Base-by-base conservation (phyloP, 176 grass and related monocot genomes). In the Triticum turgidum region DNA sequence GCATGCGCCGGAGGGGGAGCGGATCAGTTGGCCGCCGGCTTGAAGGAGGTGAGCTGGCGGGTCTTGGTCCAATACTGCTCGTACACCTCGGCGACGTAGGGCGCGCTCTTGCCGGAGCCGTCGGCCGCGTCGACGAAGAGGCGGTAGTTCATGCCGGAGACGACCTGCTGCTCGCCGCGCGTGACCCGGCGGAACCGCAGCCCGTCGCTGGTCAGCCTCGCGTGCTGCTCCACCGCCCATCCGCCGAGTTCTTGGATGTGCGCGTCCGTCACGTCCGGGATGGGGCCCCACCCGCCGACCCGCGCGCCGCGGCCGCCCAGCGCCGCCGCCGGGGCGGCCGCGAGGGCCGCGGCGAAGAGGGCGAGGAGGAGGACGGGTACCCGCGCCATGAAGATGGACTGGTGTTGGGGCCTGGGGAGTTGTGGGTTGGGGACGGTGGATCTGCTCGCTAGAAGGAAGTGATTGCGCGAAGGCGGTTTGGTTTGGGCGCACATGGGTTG, bases 121-220 rank as follows among this genome's bases (percentile, higher is more conserved):
- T 76, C 74, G 12, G 33, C 59, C 17, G 68, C 83, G 33, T 80
- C 83, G 14, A 91, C 69, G 69, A 84, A 10, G 67, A 94, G 77
- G 52, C 83, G 82, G 84, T 94, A 94, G 51, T 89, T 89, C 52
- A 70, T 83, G 38, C 92, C 89, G 35, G 79, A 11, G 47, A 91
- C 89, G 1, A 87, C 92, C 77, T 89, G 89, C 72, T 35, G 35
- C 81, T 94, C 64, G 13, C 87, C 92, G 61, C 75, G 32, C 17
- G 73, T 81, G 2, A 94, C 89, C 49, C 47, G 76, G 11, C 41
- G 42, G 80, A 83, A 79, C 62, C 2, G 78, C 52, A 89, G 90
- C 29, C 42, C 27, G 44, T 18, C n/a, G 45, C 58, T 17, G 69
- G 15, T 39, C 63, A 79, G 58, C n/a, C 34, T 51, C 49, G 10